These are phyloP conservation scores for Saccharomycopsis oosterbeekiorum DNA, from an alignment of 805 yeast species.

Conservation along the genomic window DNA sequence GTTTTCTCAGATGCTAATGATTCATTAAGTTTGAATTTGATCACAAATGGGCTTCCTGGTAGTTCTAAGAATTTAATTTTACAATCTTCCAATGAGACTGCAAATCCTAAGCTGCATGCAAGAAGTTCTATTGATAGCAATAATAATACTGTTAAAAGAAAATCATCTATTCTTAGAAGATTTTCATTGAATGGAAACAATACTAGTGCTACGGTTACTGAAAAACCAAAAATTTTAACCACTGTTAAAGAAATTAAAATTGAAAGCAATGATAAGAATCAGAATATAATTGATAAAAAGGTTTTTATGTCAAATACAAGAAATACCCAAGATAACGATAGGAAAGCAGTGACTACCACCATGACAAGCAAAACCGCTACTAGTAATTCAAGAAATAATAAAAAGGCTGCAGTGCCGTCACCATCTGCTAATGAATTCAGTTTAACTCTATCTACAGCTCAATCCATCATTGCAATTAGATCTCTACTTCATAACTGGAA, in stretches of 20 bases:
- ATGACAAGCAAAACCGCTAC: background rate
- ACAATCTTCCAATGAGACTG: background rate
- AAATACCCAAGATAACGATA: background rate
- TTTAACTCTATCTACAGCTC: slow-evolving; percentile 10
- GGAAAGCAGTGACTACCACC: background rate
- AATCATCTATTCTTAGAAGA: slow-evolving; percentile 12
- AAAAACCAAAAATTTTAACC: background rate
- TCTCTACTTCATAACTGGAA: slow-evolving; percentile 22
- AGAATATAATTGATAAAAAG: background rate
- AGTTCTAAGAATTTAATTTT: slow-evolving; percentile 8
- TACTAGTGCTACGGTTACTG: background rate
- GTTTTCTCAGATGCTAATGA: slow-evolving; percentile 11
- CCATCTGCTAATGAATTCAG: slow-evolving; percentile 9
- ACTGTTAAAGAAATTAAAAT: slow-evolving; percentile 3
- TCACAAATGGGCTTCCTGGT: slow-evolving; percentile 17
- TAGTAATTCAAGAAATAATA: background rate
- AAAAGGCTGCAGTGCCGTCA: background rate
- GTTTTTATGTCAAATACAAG: background rate
- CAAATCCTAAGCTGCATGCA: no score
- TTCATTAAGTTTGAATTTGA: slow-evolving; percentile 16
- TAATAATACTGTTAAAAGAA: slow-evolving; percentile 1
- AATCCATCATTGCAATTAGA: slow-evolving; percentile 15
- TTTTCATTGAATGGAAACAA: slow-evolving; percentile 5
- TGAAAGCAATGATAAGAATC: background rate
- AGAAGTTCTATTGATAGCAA: background rate